Conservation (phyloP, 2,329 filamentous ascomycete genomes). For the Scopulariopsis brevicaulis region DNA sequence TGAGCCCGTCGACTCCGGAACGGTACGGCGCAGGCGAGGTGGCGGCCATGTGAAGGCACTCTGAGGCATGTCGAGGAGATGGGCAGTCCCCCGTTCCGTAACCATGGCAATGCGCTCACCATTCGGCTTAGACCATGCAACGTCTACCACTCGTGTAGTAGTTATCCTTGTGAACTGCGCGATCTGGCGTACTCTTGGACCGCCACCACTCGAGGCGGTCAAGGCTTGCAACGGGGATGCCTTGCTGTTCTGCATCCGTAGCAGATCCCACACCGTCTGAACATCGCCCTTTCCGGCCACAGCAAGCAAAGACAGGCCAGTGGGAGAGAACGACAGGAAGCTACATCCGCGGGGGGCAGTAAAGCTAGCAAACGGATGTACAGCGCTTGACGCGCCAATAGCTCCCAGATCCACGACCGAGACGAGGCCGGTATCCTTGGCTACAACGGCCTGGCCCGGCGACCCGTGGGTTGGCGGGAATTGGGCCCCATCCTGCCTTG, state of each 20-base stretch:
- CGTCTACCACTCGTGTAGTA: constrained; percentile 79
- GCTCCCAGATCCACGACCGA: constrained; percentile 62
- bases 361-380: constrained; percentile 61
- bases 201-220: constrained; percentile 21
- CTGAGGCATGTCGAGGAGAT: constrained; percentile 77
- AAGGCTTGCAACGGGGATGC: constrained; percentile 46
- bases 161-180: constrained; percentile 88
- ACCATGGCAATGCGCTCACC: constrained; percentile 80
- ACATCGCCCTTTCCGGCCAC: constrained; percentile 77
- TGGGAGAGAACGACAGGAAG: constrained; percentile 68
- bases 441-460: constrained; percentile 36
- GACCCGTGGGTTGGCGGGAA: constrained; percentile 70
- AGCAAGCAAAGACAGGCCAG: constrained; percentile 63
- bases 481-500: constrained; percentile 34
- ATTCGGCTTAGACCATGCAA: constrained; percentile 73
- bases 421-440: constrained; percentile 60
- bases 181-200: constrained; percentile 65
- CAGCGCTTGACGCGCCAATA: constrained; percentile 37
- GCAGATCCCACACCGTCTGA: constrained; percentile 71
- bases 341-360: constrained; percentile 64
- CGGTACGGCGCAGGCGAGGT: constrained; percentile 39
- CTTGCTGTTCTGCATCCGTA: constrained; percentile 52
- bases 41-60: constrained; percentile 84
- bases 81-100: constrained; percentile 89
- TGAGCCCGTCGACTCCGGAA: constrained; percentile 29